Evolutionary conservation across 169 alveolate genomes (phyloP), one percentile per base, ranked within the genome.

Genomic region (Eimeria praecox): DNA sequence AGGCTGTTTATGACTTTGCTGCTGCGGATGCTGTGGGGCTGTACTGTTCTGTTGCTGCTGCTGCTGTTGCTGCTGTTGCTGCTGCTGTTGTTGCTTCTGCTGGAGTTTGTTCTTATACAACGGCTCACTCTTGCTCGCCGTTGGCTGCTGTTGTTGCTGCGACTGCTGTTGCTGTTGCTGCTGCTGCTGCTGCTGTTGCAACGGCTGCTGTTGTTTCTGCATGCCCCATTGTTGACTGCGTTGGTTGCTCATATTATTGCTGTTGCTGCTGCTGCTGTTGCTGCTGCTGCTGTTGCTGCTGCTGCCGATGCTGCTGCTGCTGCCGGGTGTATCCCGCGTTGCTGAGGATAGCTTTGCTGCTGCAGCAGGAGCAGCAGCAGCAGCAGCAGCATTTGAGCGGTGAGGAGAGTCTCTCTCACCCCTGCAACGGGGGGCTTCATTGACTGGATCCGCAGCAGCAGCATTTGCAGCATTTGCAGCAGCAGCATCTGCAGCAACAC

Each of bases 211-310:
- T 24, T 27, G 46, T 62, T 75, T 38, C 56, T 49, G 56, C 66
- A 20, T 20, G 66, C 66, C 66, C 8, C n/a, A 5, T 56, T 56
- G 66, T 16, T 56, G 18, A 20, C 27, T 56, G 66, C 66, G n/a
- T 56, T 20, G 66, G 27, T 8, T 18, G 66, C 24, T 56, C 18
- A 14, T 38, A 3, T 44, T 71, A 38, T 8, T 5, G 87, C 87
- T 75, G 87, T n/a, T 42, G 87, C 62, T 75, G 87, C 87, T 75
- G 87, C 59, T 75, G 87, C 59, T 33, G 56, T 59, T 75, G 87
- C 33, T 75, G 40, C 56, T 35, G 85, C 85, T 20, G 49, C 87
- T 75, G 87, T 10, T n/a, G 27, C 30, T n/a, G 83, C 46, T 73
- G 83, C 42, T n/a, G n/a, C n/a, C n/a, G n/a, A n/a, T n/a, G n/a